Evolutionary conservation across 495 filamentous ascomycete genomes (phyloP).

Genomic region (Tuber melanosporum): DNA sequence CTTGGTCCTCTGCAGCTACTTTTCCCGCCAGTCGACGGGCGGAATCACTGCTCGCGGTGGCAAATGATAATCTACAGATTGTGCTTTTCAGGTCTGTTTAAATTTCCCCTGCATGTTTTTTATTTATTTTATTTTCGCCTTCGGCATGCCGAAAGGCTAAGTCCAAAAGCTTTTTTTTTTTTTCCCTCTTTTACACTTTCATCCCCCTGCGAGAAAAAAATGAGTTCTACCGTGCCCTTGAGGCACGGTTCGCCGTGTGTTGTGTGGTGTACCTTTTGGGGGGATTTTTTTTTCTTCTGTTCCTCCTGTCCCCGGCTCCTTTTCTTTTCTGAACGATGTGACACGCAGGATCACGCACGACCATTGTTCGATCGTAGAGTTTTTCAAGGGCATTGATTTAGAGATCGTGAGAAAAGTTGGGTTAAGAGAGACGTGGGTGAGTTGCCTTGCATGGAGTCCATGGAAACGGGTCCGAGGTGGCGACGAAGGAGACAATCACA

Average conservation of each 20-base stretch:
- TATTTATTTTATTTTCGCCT: slow-evolving; percentile 21
- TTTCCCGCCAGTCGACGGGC: slow-evolving; percentile 30
- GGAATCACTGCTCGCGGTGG: slow-evolving; percentile 43
- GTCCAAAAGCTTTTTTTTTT: neutral
- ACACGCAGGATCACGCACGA: slow-evolving; percentile 35
- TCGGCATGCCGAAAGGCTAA: slow-evolving; percentile 29
- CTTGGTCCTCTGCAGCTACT: slow-evolving; percentile 40
- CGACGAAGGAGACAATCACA: slow-evolving; percentile 22
- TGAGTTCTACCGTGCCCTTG: neutral
- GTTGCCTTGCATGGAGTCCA: slow-evolving; percentile 43
- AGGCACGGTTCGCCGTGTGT: neutral
- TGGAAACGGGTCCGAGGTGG: slow-evolving; percentile 35
- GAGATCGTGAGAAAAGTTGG: slow-evolving; percentile 22
- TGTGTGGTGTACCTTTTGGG: neutral
- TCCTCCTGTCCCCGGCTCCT: neutral
- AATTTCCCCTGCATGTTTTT: slow-evolving; percentile 16
- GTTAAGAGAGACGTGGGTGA: slow-evolving; percentile 35
- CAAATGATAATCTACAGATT: slow-evolving; percentile 48
- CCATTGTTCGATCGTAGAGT: slow-evolving; percentile 36
- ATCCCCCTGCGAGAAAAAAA: neutral
- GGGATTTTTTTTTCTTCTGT: neutral
- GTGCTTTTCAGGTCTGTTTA: slow-evolving; percentile 41
- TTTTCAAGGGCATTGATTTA: slow-evolving; percentile 29
- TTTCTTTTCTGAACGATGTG: slow-evolving; percentile 2
- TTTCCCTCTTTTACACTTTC: neutral